These are phyloP conservation scores for Hemileia vastatrix DNA, from an alignment of 1,284 basidiomycete species.

Conservation along the genomic window DNA sequence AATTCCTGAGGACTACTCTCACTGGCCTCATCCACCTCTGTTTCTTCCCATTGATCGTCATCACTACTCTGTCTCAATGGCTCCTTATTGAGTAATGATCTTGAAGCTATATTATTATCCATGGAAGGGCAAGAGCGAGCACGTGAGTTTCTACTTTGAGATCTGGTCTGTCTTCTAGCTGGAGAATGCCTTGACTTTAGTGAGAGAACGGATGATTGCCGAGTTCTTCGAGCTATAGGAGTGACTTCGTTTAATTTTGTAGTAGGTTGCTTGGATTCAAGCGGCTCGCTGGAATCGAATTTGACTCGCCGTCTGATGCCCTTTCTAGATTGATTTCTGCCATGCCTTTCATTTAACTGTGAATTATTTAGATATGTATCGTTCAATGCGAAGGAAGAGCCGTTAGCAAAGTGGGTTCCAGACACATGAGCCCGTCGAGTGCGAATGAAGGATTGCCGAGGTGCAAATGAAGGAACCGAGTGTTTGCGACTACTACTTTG, in stretches of 20 bases:
- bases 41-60: no score
- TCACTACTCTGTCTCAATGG: no score
- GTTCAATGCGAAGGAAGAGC: not conserved
- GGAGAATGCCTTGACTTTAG: no score
- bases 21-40: no score
- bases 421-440: slow-evolving; percentile 9
- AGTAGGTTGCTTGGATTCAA: not conserved
- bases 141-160: no score
- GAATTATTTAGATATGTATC: not conserved
- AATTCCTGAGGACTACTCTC: no score
- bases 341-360: not conserved
- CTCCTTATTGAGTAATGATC: no score
- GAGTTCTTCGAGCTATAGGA: slow-evolving; percentile 9
- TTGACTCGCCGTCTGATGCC: no score
- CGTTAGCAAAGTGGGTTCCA: no score
- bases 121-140: no score
- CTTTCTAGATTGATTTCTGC: not conserved
- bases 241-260: slow-evolving; percentile 1
- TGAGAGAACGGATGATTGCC: not conserved
- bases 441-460: not conserved
- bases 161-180: no score
- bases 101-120: no score
- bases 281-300: not conserved
- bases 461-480: not conserved
- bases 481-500: not conserved